phyloP scores from a whole-genome alignment of 2,329 filamentous ascomycete genomes.

The Botryotinia calthae region DNA sequence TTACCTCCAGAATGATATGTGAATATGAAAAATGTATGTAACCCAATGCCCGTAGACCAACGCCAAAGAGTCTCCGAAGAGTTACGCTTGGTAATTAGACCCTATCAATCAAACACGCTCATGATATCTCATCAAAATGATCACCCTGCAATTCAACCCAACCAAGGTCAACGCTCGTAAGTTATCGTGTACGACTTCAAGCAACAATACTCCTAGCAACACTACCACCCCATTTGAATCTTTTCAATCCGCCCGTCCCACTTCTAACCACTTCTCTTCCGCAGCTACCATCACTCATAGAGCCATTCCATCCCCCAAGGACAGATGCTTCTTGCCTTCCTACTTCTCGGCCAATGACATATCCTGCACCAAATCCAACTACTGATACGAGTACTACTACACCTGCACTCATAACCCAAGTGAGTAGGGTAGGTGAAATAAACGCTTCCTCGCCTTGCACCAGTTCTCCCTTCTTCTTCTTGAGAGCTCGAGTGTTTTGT shows the following conservation, averaged over 20 bases:
- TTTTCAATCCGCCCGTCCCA: slow-evolving; percentile 30
- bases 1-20: background rate
- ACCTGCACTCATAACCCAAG: slow-evolving; percentile 63
- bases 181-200: slow-evolving; percentile 14
- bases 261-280: slow-evolving; percentile 32
- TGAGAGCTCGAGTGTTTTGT: slow-evolving; percentile 47
- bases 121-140: background rate
- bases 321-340: slow-evolving; percentile 54
- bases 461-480: slow-evolving; percentile 46
- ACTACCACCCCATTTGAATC: slow-evolving; percentile 36
- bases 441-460: slow-evolving; percentile 42
- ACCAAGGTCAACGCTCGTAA: background rate
- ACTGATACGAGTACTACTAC: slow-evolving; percentile 67
- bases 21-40: background rate
- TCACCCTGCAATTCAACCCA: background rate
- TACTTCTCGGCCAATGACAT: slow-evolving; percentile 65
- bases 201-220: slow-evolving; percentile 33
- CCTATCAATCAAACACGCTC: background rate
- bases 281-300: slow-evolving; percentile 29
- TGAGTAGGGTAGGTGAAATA: slow-evolving; percentile 59
- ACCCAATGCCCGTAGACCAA: background rate
- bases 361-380: slow-evolving; percentile 67
- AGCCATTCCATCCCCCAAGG: slow-evolving; percentile 31
- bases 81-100: background rate
- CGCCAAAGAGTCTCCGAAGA: background rate